These are phyloP conservation scores for Melocanna baccifera DNA, from an alignment of 176 grass and related monocot species.

Conservation along the genomic window DNA sequence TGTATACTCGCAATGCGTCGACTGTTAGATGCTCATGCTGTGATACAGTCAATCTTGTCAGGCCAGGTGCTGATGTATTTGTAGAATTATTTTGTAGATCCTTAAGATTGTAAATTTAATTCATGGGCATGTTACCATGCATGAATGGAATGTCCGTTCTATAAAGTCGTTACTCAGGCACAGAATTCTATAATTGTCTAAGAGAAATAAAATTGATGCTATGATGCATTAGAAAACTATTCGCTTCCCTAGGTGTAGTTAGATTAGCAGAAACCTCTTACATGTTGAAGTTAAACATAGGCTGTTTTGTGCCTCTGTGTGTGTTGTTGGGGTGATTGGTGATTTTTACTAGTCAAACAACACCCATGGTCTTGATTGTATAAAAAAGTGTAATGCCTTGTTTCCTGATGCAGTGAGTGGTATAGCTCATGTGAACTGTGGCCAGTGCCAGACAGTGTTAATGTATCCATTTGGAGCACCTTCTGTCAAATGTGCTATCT, in stretches of 20 bases:
- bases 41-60: constrained; percentile 72
- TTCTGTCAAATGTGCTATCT: constrained; percentile 86
- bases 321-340: too few species aligned
- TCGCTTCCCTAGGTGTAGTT: neutral
- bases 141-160: constrained; percentile 16
- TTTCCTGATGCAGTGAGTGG: constrained; percentile 53
- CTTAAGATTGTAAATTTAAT: constrained; percentile 11
- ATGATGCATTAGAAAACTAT: neutral
- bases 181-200: neutral
- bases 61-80: constrained; percentile 54
- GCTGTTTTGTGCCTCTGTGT: neutral
- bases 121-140: constrained; percentile 3
- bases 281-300: neutral
- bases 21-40: constrained; percentile 85
- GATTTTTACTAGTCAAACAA: too few species aligned
- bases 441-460: constrained; percentile 66
- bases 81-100: constrained; percentile 11
- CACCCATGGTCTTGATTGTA: too few species aligned
- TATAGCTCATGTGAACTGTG: constrained; percentile 74
- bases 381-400: too few species aligned
- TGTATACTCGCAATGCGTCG: constrained; percentile 69
- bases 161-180: neutral
- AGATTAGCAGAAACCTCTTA: neutral
- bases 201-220: neutral
- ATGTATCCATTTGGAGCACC: constrained; percentile 81